Evolutionary conservation across 2,329 filamentous ascomycete genomes (phyloP), one percentile per base, ranked within the genome.

Genomic region (Elsinoe batatas): DNA sequence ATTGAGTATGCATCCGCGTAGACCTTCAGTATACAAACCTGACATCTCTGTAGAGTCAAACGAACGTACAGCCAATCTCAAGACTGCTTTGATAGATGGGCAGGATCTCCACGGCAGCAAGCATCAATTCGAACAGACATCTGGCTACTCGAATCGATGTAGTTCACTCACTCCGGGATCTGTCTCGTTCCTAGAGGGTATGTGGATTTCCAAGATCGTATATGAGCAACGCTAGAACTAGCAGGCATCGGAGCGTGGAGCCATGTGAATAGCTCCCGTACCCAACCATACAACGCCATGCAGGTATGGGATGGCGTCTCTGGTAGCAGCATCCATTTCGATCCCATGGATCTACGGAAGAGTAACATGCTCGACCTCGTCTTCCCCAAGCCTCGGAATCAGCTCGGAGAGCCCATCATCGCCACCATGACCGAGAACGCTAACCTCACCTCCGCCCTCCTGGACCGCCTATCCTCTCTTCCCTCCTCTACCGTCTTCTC

Each of bases 361-460:
- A 55, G 17, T 30, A 55, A 26, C 20, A 47, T 54, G 44, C 17
- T 44, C 36, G 32, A 57, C 37, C 17, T 35, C 54, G 2, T 54
- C 36, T 42, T 51, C 20, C 43, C 37, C 7, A 36, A 46, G 17
- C 55, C 55, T 10, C 13, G 17, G 10, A 40, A 17, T 15, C 42
- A 33, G 15, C 30, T 53, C 17, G 12, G 46, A 32, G 57, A 49
- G 5, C 38, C 49, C 26, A 56, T 83, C 1, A 89, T 98, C 62
- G 93, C 93, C 8, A 95, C 93, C 68, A 98, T 98, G 91, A 88
- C 84, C 40, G 94, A 98, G 76, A 98, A 97, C 69, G 71, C 85
- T 32, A 97, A 98, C 68, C 77, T 96, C 33, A 90, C 88, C 2
- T 84, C 84, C 0, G 89, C 83, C 0, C 76, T 98, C 6, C 72